Conservation (phyloP, 495 filamentous ascomycete species). For the Aspergillus biplanus region DNA sequence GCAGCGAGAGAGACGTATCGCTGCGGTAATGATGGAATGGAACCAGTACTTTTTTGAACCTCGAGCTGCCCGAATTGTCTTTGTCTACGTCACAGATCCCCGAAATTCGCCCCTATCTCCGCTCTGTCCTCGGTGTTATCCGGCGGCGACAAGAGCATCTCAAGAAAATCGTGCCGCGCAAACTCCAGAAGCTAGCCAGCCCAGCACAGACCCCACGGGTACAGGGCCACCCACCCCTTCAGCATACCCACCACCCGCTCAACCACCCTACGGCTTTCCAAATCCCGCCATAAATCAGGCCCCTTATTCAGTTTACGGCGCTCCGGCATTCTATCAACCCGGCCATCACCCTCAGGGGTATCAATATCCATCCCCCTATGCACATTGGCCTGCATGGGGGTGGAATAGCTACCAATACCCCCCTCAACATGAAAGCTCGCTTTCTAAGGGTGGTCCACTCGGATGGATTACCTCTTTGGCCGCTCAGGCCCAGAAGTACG, state of each 20-base stretch:
- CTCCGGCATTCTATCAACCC: constrained; percentile 25
- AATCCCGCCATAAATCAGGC: constrained; percentile 16
- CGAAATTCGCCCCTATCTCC: constrained; percentile 44
- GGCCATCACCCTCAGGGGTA: constrained; percentile 30
- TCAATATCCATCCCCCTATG: constrained; percentile 30
- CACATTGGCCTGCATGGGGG: constrained; percentile 36
- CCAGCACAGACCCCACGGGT: constrained; percentile 20
- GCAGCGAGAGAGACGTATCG: constrained; percentile 43
- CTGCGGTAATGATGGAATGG: constrained; percentile 54
- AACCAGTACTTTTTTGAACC: constrained; percentile 55
- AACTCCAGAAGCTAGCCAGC: constrained; percentile 14
- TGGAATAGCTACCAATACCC: constrained; percentile 36
- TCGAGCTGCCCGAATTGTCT: constrained; percentile 42
- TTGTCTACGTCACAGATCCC: constrained; percentile 44
- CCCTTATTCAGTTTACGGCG: constrained; percentile 30
- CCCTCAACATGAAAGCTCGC: constrained; percentile 29
- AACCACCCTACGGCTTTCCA: constrained; percentile 26
- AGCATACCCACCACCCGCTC: constrained; percentile 23
- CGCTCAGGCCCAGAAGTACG: constrained; percentile 48
- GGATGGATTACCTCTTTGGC: constrained; percentile 45
- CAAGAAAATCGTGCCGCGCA: constrained; percentile 24
- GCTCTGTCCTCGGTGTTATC: constrained; percentile 50
- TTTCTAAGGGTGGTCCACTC: constrained; percentile 35
- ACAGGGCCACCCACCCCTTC: constrained; percentile 21
- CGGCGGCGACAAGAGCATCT: constrained; percentile 44